phyloP scores from a whole-genome alignment of 306 rosid genomes.

The Nissolia schottii region DNA sequence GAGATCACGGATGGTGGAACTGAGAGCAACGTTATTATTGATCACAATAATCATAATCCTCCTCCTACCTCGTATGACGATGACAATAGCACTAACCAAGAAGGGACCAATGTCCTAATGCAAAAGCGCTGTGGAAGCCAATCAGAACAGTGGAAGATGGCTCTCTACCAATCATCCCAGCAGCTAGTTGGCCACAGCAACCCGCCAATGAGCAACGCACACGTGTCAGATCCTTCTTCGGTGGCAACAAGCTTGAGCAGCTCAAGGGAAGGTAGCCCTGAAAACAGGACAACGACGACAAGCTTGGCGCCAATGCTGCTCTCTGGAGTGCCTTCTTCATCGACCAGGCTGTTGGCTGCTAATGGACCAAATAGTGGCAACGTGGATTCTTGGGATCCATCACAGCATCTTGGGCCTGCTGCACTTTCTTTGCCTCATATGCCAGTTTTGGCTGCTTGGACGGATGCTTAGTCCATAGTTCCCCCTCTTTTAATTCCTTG shows the following conservation, averaged over 20 bases:
- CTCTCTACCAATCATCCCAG: constrained; percentile 42
- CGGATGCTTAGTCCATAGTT: constrained; percentile 48
- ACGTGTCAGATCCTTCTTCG: constrained; percentile 62
- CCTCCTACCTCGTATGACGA: constrained; percentile 29
- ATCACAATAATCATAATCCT: constrained; percentile 31
- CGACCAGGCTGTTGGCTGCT: constrained; percentile 38
- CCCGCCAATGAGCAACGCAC: constrained; percentile 40
- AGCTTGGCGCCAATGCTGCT: constrained; percentile 40
- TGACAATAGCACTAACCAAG: constrained; percentile 19
- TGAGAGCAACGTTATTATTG: constrained; percentile 40
- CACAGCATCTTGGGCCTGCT: constrained; percentile 54
- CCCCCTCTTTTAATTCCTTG: neutral
- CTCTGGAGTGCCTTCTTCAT: constrained; percentile 49
- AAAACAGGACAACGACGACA: no score
- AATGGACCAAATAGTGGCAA: constrained; percentile 41
- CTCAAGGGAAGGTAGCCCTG: constrained; percentile 75
- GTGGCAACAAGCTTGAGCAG: constrained; percentile 67
- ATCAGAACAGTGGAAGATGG: constrained; percentile 55
- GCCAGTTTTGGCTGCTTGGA: constrained; percentile 83
- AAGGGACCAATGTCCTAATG: constrained; percentile 34
- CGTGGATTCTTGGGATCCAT: constrained; percentile 57
- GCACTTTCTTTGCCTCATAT: constrained; percentile 55
- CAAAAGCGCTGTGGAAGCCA: constrained; percentile 42
- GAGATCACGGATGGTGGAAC: constrained; percentile 17
- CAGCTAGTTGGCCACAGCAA: constrained; percentile 39